phyloP scores from a whole-genome alignment of 106 monocot genomes.

The Alisma plantagoaquatica region DNA sequence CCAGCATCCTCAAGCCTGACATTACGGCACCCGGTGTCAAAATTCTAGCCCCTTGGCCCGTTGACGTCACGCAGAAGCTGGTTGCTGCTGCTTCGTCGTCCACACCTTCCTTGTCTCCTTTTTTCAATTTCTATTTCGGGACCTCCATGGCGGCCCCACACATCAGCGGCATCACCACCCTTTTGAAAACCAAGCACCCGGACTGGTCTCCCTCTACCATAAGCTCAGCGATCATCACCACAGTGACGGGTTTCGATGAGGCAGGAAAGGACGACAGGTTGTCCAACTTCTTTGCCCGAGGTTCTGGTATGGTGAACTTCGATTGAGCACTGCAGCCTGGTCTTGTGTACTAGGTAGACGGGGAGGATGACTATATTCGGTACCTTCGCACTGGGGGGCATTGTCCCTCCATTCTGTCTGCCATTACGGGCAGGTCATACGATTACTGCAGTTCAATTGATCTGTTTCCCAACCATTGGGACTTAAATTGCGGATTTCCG shows the following conservation, averaged over 20 bases:
- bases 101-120: slow-evolving; percentile 51
- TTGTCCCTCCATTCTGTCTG: neutral
- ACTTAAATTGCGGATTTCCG: too few species aligned
- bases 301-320: neutral
- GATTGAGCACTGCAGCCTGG: slow-evolving; percentile 68
- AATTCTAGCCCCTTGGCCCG: slow-evolving; percentile 79
- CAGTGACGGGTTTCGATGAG: neutral
- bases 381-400: slow-evolving; percentile 65
- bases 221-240: neutral
- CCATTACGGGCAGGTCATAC: neutral
- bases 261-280: neutral
- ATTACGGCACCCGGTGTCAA: slow-evolving; percentile 89
- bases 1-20: slow-evolving; percentile 85
- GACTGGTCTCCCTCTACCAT: neutral
- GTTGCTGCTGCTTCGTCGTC: slow-evolving; percentile 58
- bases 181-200: slow-evolving; percentile 8
- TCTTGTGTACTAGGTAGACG: slow-evolving; percentile 51
- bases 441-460: neutral
- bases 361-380: slow-evolving; percentile 47
- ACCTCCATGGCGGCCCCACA: slow-evolving; percentile 8
- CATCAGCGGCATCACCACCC: slow-evolving; percentile 22
- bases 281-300: too few species aligned
- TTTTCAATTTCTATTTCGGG: slow-evolving; percentile 89
- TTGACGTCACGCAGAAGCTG: slow-evolving; percentile 31
- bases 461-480: too few species aligned